phyloP scores from a whole-genome alignment of 208 protist genomes.

The Trypanosoma cruzi region DNA sequence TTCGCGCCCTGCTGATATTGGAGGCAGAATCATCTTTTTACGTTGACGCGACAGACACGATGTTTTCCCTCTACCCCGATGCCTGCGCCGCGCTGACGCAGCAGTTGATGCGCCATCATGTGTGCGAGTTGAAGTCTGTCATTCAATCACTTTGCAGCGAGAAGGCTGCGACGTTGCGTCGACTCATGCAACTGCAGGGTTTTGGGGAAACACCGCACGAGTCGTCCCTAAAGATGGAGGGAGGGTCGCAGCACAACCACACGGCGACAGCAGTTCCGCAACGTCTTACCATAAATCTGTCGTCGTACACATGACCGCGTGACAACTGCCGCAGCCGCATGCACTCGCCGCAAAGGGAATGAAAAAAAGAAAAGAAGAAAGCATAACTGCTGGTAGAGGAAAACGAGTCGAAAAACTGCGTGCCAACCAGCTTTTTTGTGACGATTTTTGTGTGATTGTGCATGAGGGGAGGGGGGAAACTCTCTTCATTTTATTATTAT shows the following conservation, averaged over 20 bases:
- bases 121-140: constrained; percentile 37
- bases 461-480: not conserved
- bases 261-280: constrained; percentile 5
- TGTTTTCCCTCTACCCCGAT: constrained; percentile 12
- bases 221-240: not conserved
- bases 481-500: not conserved
- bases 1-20: constrained; percentile 21
- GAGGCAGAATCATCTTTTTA: not conserved
- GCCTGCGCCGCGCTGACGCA: constrained; percentile 34
- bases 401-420: not conserved
- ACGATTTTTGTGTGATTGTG: no score
- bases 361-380: not conserved
- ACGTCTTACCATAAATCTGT: constrained; percentile 19
- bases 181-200: constrained; percentile 56
- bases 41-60: not conserved
- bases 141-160: constrained; percentile 49
- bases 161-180: constrained; percentile 45
- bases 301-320: constrained; percentile 3
- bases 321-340: not conserved
- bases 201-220: not conserved
- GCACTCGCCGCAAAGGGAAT: not conserved
- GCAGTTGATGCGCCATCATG: constrained; percentile 34
- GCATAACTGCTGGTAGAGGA: not conserved
- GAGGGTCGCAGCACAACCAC: not conserved
- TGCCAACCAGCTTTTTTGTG: not conserved